phyloP scores from a whole-genome alignment of 1,284 basidiomycete genomes.

The Rhodofomes roseus region DNA sequence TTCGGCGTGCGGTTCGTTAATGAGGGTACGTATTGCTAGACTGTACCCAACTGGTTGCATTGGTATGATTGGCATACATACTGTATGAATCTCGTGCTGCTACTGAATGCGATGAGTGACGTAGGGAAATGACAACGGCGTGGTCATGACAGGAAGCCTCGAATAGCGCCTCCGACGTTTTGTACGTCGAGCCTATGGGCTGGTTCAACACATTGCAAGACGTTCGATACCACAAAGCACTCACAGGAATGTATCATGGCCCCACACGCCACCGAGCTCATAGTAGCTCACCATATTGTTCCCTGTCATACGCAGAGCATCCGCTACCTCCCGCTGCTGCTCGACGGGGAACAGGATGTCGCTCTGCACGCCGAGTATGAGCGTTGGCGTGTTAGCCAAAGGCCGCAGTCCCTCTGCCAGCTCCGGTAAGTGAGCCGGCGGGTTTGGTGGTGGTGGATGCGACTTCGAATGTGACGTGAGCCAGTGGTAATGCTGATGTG shows the following conservation, averaged over 20 bases:
- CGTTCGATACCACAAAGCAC: constrained; percentile 19
- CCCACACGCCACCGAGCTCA: constrained; percentile 97
- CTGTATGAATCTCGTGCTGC: too few species aligned
- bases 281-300: constrained; percentile 91
- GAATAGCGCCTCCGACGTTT: constrained; percentile 76
- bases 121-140: neutral
- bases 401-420: constrained; percentile 83
- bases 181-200: constrained; percentile 59
- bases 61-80: too few species aligned
- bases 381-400: constrained; percentile 73
- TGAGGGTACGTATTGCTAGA: too few species aligned
- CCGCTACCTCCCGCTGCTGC: constrained; percentile 93
- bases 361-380: constrained; percentile 94
- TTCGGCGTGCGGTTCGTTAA: too few species aligned
- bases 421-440: constrained; percentile 73
- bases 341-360: constrained; percentile 98
- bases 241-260: constrained; percentile 92
- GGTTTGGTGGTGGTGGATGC: constrained; percentile 64
- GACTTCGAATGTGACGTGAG: constrained; percentile 60
- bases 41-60: too few species aligned
- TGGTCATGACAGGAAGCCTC: constrained; percentile 62
- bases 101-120: neutral
- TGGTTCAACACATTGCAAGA: neutral
- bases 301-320: constrained; percentile 88
- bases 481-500: constrained; percentile 24